Base-by-base conservation (phyloP, 2,329 filamentous ascomycete genomes). In the Fusarium kyushuense region DNA sequence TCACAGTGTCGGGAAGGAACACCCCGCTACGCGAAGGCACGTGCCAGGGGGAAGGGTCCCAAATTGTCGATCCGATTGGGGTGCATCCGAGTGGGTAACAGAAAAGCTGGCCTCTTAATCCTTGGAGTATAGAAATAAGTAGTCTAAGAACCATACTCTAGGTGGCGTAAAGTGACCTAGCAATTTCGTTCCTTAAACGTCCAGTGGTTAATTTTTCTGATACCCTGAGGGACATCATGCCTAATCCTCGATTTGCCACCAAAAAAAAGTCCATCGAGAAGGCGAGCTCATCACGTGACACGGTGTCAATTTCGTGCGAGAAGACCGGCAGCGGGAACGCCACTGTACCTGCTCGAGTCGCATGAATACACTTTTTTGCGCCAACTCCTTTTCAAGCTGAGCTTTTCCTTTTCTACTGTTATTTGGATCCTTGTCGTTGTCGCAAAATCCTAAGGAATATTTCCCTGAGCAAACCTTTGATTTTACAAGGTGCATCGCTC, bases 1-100 rank as follows among this genome's bases (percentile, higher is more conserved):
- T 74, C 70, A 65, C 60, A 65, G 59, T 71, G 65, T 54, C 67
- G 27, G 60, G 33, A 36, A 58, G 51, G 51, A 58, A 42, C 70
- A 74, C 71, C 72, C 69, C 75, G 55, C 73, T 71, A 76, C 77
- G 74, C 76, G 78, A 74, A 75, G 63, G 73, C 76, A 77, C 76
- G 74, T 78, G 76, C 10, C 30, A 36, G 23, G 51, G 43, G 48
- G 33, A 58, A 27, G 21, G 45, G 52, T 35, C 54, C 12, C 55
- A 48, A 53, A 63, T 62, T 69, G 60, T 58, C 53, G 61, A 64
- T 64, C 61, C 65, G 53, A 64, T 64, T 64, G 60, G 61, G 61
- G 59, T 64, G 33, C 59, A 64, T n/a, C n/a, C n/a, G n/a, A n/a
- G 23, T 25, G 23, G 23, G 23, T 25, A 25, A 7, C 23, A 25